Evolutionary conservation across 768 basidiomycete species (phyloP).

Genomic region (Rhizopogon vulgaris): DNA sequence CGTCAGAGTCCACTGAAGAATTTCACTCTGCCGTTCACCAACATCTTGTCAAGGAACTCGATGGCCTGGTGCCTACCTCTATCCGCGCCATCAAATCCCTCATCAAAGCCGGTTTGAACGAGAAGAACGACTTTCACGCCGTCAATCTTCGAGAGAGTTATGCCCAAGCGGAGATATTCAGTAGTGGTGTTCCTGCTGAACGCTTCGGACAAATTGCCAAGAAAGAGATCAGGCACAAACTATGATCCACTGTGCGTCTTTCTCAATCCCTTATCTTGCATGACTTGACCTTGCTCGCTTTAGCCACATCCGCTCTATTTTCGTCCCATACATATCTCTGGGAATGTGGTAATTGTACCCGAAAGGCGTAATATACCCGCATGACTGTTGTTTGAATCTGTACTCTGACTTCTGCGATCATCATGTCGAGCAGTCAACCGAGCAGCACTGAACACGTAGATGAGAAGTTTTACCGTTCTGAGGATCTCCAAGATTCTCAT

Average conservation of each 20-base stretch:
- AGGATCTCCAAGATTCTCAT: constrained; percentile 30
- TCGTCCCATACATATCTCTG: neutral
- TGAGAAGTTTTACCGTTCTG: constrained; percentile 18
- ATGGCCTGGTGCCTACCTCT: constrained; percentile 51
- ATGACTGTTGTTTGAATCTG: too few species aligned
- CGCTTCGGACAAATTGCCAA: constrained; percentile 52
- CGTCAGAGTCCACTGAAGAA: constrained; percentile 39
- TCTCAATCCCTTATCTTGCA: neutral
- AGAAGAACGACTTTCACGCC: constrained; percentile 58
- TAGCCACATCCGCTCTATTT: neutral
- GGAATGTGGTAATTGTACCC: neutral
- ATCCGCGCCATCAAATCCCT: constrained; percentile 48
- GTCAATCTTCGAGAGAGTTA: constrained; percentile 66
- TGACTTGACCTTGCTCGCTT: neutral
- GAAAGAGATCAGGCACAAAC: constrained; percentile 63
- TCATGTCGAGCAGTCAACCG: neutral
- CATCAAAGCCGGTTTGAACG: constrained; percentile 48
- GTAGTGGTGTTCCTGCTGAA: constrained; percentile 48
- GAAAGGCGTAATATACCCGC: neutral
- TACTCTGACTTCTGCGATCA: neutral
- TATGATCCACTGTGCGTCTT: constrained; percentile 26
- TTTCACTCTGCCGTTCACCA: constrained; percentile 51
- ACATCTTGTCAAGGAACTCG: constrained; percentile 47
- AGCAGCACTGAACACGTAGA: neutral
- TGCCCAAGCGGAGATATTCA: constrained; percentile 61